Conservation (phyloP, 1,284 basidiomycete genomes). For the Puccinia triticina region DNA sequence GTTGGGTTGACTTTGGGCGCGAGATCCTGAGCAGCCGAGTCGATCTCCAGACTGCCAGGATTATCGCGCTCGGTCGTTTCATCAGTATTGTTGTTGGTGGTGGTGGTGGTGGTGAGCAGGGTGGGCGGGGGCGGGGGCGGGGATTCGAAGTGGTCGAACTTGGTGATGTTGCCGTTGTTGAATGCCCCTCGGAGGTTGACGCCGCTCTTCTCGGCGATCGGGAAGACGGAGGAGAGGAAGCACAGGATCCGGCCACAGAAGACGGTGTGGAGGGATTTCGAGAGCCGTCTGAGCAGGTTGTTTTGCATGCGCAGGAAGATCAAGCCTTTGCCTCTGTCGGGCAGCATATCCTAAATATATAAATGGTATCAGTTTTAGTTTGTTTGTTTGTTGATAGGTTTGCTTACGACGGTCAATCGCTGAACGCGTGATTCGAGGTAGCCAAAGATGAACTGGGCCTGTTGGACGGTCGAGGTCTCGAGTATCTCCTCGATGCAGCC, state of each 20-base stretch:
- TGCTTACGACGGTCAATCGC: constrained; percentile 35
- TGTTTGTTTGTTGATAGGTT: background rate
- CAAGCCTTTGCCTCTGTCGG: constrained; percentile 82
- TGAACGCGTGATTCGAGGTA: constrained; percentile 46
- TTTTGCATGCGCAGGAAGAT: constrained; percentile 80
- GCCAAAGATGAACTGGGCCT: constrained; percentile 41
- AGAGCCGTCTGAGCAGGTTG: constrained; percentile 78
- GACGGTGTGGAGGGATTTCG: constrained; percentile 72
- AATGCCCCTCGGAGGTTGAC: constrained; percentile 82
- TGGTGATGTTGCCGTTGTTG: constrained; percentile 67
- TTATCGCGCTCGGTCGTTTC: background rate
- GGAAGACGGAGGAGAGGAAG: constrained; percentile 80
- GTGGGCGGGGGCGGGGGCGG: constrained; percentile 58
- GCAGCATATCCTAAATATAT: constrained; percentile 69
- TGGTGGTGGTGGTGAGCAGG: background rate
- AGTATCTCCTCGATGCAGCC: constrained; percentile 40
- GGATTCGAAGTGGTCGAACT: constrained; percentile 61
- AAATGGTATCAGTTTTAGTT: background rate
- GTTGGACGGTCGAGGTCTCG: constrained; percentile 30
- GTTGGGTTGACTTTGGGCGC: constrained; percentile 57
- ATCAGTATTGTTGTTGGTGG: constrained; percentile 26
- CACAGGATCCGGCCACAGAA: constrained; percentile 86
- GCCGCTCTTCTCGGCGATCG: constrained; percentile 82
- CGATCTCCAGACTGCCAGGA: background rate
- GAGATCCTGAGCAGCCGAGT: constrained; percentile 45